A percentile compares a stretch with the other conserved stretches of the same genome.
phyloP scores from a whole-genome alignment of 331 rosid species.

The Rosa hybrid region DNA sequence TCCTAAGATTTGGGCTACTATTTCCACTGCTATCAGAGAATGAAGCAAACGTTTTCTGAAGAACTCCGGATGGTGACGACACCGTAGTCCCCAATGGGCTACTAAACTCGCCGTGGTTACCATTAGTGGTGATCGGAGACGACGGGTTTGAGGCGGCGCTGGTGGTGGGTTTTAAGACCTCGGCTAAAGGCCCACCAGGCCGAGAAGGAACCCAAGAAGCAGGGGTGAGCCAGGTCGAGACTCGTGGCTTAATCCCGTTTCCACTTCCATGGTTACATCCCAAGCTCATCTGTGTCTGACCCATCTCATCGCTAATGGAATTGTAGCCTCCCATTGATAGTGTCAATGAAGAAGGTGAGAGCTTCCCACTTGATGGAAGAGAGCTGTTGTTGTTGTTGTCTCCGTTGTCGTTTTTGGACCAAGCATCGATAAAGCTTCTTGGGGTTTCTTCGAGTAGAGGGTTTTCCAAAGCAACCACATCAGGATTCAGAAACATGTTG shows the following conservation, averaged over 20 bases:
- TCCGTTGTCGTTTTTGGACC: conserved; percentile 50
- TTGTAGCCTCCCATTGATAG: conserved; percentile 58
- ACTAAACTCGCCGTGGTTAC: conserved; percentile 40
- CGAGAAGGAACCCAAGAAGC: conserved; percentile 45
- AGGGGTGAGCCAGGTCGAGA: conserved; percentile 53
- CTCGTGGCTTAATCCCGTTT: conserved; percentile 22
- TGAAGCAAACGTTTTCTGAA: conserved; percentile 61
- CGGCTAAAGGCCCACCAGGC: conserved; percentile 80
- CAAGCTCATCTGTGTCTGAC: conserved; percentile 42
- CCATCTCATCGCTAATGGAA: conserved; percentile 38
- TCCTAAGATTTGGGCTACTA: conserved; percentile 64
- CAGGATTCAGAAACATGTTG: conserved; percentile 41
- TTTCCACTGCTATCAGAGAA: conserved; percentile 69
- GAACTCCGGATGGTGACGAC: conserved; percentile 71
- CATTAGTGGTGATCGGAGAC: conserved; percentile 31
- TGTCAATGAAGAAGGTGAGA: conserved; percentile 61
- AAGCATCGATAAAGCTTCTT: conserved; percentile 69
- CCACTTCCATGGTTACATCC: conserved; percentile 28
- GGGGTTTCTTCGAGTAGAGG: conserved; percentile 40
- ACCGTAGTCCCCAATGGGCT: conserved; percentile 41
- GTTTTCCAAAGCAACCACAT: conserved; percentile 34
- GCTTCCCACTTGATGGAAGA: conserved; percentile 40
- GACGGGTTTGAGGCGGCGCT: conserved; percentile 44
- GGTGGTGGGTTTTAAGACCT: conserved; percentile 59
- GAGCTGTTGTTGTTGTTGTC: conserved; percentile 23